Base-by-base conservation (phyloP, 345 rosid species). In the Aquilaria yunnanensis region DNA sequence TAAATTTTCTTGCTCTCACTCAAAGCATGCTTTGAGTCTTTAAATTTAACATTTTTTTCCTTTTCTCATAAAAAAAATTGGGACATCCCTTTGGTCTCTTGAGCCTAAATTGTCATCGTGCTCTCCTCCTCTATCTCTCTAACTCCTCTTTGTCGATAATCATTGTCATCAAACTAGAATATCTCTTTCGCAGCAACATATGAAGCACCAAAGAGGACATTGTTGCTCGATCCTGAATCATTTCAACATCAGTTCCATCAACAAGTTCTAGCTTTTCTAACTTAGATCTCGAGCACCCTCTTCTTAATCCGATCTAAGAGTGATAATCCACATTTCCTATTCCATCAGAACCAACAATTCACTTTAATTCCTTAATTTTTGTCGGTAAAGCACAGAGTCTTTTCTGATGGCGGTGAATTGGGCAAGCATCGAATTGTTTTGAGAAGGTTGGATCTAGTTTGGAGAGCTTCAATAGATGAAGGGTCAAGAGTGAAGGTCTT, bases 231-330 rank as follows among this genome's bases (percentile, higher is more conserved):
- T 90, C 99, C 63, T 74, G 83, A 14, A 88, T 81, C 0, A 90
- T 83, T 59, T 90, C 96, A 10, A 88, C 59, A 72, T 88, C 95
- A 54, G 72, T 75, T 3, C 81, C 85, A 10, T 86, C 89, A 0
- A 85, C 72, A 32, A 94, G 82, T 52, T 94, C 97, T 51, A 97
- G 97, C 70, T 96, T 80, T 57, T 90, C 97, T 0, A 94, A 72
- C 66, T 90, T 97, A 3, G 99, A 94, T 56, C 90, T 72, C 0
- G 95, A 83, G 66, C 99, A 94, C 12, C 97, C 97, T 0, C 95
- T 86, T 47, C 91, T 68, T 14, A 94, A 65, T 12, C 99, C 99
- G 4, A 94, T 90, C 78, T 90, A 70, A 32, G 82, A 80, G 58
- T 94, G 78, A 50, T 88, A 88, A 79, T 94, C 99, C 10, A 94